phyloP scores from a whole-genome alignment of 2,329 filamentous ascomycete genomes.

The Fusarium foetens region DNA sequence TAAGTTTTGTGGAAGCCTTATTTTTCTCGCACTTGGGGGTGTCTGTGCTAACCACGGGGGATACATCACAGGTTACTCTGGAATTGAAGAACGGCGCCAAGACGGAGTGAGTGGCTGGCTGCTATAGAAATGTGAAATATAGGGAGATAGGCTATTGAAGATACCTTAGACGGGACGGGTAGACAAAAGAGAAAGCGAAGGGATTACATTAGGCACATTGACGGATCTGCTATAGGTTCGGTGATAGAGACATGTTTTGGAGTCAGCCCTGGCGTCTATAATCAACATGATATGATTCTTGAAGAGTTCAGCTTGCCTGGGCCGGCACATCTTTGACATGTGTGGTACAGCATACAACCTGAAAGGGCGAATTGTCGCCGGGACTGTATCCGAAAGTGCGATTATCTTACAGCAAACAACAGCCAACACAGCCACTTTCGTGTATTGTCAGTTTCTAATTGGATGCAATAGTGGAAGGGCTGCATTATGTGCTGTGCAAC shows the following conservation, averaged over 20 bases:
- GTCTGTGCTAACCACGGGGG: background rate
- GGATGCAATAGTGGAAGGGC: background rate
- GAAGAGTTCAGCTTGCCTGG: background rate
- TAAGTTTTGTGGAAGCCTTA: conserved; percentile 49
- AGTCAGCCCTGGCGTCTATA: background rate
- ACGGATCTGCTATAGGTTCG: background rate
- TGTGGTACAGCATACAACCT: background rate
- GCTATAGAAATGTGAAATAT: conserved; percentile 1
- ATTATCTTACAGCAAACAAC: background rate
- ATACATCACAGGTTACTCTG: conserved; percentile 39
- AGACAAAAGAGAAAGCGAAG: conserved; percentile 16
- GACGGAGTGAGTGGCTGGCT: conserved; percentile 8
- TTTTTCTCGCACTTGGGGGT: background rate
- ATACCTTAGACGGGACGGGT: background rate
- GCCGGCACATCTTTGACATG: background rate
- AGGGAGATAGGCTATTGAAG: conserved; percentile 7
- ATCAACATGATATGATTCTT: background rate
- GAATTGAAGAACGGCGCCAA: conserved; percentile 42
- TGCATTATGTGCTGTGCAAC: conserved; percentile 16
- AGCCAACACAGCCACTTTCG: background rate
- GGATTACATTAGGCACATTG: background rate
- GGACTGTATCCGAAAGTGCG: background rate
- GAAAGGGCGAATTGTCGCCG: background rate
- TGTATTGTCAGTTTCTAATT: background rate
- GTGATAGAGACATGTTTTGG: conserved; percentile 1